Evolutionary conservation across 2,329 filamentous ascomycete species (phyloP).

Genomic region (Raffaelea albimanens): DNA sequence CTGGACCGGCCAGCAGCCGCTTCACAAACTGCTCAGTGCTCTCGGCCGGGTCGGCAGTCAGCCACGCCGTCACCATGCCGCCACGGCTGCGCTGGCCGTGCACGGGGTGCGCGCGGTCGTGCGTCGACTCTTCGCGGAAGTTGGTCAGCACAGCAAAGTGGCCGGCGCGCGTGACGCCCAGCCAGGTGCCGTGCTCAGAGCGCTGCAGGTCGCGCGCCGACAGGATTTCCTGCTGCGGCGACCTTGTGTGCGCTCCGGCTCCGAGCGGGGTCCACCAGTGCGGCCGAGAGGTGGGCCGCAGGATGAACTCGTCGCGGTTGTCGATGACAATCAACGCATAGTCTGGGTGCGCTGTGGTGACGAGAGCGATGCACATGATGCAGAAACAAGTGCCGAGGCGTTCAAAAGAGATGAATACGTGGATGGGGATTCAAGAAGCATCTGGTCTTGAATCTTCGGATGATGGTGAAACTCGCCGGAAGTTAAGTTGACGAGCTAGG

Average conservation of each 20-base stretch:
- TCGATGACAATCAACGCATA: constrained; percentile 69
- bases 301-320: constrained; percentile 68
- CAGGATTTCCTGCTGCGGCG: constrained; percentile 31
- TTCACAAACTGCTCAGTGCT: constrained; percentile 40
- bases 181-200: constrained; percentile 55
- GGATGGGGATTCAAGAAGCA: too few species aligned
- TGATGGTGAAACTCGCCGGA: too few species aligned
- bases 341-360: constrained; percentile 65
- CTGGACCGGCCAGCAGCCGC: constrained; percentile 39
- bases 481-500: too few species aligned
- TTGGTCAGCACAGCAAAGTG: constrained; percentile 58
- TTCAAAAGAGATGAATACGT: too few species aligned
- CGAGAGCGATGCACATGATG: constrained; percentile 66
- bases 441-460: too few species aligned
- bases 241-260: background rate
- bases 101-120: constrained; percentile 42
- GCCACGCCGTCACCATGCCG: constrained; percentile 54
- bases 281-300: constrained; percentile 53
- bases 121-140: constrained; percentile 46
- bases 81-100: constrained; percentile 49
- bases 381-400: too few species aligned
- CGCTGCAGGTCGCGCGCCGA: constrained; percentile 54
- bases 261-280: constrained; percentile 48
- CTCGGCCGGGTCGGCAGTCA: constrained; percentile 39
- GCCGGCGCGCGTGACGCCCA: constrained; percentile 51